Base-by-base conservation (phyloP, 371 early-diverging fungal genomes). In the Choanephora cucurbitarum region DNA sequence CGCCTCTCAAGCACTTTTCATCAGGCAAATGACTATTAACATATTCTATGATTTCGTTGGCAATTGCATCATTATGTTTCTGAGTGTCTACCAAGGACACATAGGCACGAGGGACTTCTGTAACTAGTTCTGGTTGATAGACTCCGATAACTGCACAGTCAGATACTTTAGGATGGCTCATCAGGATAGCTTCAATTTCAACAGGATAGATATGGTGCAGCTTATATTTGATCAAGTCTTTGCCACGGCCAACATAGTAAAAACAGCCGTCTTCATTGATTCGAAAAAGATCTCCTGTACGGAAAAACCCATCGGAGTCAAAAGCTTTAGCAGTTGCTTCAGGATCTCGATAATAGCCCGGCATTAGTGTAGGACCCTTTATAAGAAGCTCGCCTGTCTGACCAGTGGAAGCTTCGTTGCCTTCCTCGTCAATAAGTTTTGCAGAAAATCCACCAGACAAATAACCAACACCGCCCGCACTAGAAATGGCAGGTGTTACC, bases 271-370 rank as follows among this genome's bases (percentile, higher is more conserved):
- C 45, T 19, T 67, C 62, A 50, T 85, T 78, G 3, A 79, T 68
- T n/a, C 72, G 62, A 17, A 55, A 90, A 32, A 94, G 65, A 60
- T 95, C 96, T 11, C 93, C 94, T 0, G 91, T 91, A 52, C 83
- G 88, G 45, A 91, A 70, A 73, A 80, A 93, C 1, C 91, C 91
- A n/a, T 80, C 76, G 0, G 33, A 22, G 54, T 84, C 86, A 56
- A 91, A 78, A 0, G 81, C 68, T 9, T 57, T 63, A 23, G 62
- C 67, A 0, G 91, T 92, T 0, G 84, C 86, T 54, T 83, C 70
- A 11, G 55, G 48, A 41, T 80, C 79, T 43, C 82, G 80, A 33
- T 80, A 68, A 53, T 90, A 89, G 0, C 88, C 90, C 22, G 65
- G 62, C 80, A 85, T 89, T 1, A 88, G 66, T 41, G 88, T 91